These are phyloP conservation scores for Gastroboletus turbinatus DNA, from an alignment of 1,284 basidiomycete species.

Conservation along the genomic window DNA sequence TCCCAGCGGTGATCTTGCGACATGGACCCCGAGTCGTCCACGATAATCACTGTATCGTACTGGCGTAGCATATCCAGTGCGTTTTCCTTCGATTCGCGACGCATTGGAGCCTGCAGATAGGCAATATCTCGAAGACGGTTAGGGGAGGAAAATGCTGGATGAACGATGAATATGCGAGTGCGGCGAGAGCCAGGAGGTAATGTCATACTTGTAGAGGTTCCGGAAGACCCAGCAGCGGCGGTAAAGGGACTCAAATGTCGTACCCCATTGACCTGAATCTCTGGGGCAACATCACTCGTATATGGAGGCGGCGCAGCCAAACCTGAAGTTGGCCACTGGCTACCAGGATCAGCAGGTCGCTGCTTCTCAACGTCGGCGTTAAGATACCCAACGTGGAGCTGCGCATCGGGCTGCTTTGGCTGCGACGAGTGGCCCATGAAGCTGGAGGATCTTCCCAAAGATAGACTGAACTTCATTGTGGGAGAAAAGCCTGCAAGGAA, in stretches of 20 bases:
- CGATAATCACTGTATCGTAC: constrained; percentile 53
- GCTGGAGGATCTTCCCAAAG: constrained; percentile 6
- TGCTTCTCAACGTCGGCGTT: constrained; percentile 5
- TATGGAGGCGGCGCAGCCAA: constrained; percentile 25
- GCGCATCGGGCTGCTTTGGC: constrained; percentile 4
- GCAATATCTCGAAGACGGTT: constrained; percentile 20
- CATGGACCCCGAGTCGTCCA: constrained; percentile 66
- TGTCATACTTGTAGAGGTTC: constrained; percentile 18
- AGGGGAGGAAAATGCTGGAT: constrained; percentile 17
- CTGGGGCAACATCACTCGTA: background rate
- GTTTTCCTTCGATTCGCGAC: constrained; percentile 37
- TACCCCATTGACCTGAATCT: constrained; percentile 2
- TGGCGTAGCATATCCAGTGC: constrained; percentile 42
- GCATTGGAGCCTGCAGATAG: constrained; percentile 29
- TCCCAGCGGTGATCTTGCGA: constrained; percentile 41
- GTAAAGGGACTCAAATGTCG: background rate
- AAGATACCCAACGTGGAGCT: background rate
- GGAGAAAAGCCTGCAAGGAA: background rate
- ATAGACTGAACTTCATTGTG: constrained; percentile 5
- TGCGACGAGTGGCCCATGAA: constrained; percentile 15
- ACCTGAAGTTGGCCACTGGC: constrained; percentile 1
- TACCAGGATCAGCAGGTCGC: background rate
- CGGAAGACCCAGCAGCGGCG: constrained; percentile 7
- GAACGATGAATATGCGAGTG: constrained; percentile 26
- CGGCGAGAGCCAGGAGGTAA: constrained; percentile 19